These are phyloP conservation scores for Nemania bipapillata DNA, from an alignment of 2,329 filamentous ascomycete genomes.

Conservation along the genomic window DNA sequence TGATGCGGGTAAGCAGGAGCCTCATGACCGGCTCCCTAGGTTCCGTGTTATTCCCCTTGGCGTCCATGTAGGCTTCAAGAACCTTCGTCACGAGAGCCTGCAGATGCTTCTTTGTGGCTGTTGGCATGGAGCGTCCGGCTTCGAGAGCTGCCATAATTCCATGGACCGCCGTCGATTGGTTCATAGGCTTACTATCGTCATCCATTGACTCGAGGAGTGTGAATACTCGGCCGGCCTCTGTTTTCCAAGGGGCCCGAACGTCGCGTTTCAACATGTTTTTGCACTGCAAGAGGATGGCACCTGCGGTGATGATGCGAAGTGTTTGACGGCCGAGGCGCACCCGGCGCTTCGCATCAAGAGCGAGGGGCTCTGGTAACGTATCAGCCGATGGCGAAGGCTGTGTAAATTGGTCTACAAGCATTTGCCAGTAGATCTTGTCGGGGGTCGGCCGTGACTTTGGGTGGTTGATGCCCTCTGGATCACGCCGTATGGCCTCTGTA, in stretches of 20 bases:
- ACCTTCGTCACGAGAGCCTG: slow-evolving; percentile 68
- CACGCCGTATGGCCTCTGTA: slow-evolving; percentile 73
- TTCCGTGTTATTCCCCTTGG: slow-evolving; percentile 55
- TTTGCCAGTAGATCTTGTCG: slow-evolving; percentile 78
- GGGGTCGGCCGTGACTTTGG: slow-evolving; percentile 71
- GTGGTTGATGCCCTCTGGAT: slow-evolving; percentile 74
- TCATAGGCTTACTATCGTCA: slow-evolving; percentile 58
- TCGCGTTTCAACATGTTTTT: slow-evolving; percentile 87
- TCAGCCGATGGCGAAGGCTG: slow-evolving; percentile 66
- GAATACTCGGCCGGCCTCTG: slow-evolving; percentile 76
- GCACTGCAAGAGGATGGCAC: slow-evolving; percentile 79
- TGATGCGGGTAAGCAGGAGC: slow-evolving; percentile 74
- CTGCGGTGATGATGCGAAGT: slow-evolving; percentile 75
- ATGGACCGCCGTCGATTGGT: slow-evolving; percentile 63
- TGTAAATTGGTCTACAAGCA: slow-evolving; percentile 80
- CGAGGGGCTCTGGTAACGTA: slow-evolving; percentile 77
- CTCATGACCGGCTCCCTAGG: slow-evolving; percentile 69
- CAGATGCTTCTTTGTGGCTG: slow-evolving; percentile 69
- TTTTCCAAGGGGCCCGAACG: slow-evolving; percentile 80
- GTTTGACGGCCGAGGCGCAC: slow-evolving; percentile 66
- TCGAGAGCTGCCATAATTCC: slow-evolving; percentile 72
- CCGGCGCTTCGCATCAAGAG: slow-evolving; percentile 74
- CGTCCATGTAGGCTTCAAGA: slow-evolving; percentile 62
- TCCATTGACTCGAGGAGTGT: slow-evolving; percentile 70
- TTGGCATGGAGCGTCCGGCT: slow-evolving; percentile 71